Conservation (phyloP, 2,329 filamentous ascomycete genomes). For the Dactylellina parvicollis region DNA sequence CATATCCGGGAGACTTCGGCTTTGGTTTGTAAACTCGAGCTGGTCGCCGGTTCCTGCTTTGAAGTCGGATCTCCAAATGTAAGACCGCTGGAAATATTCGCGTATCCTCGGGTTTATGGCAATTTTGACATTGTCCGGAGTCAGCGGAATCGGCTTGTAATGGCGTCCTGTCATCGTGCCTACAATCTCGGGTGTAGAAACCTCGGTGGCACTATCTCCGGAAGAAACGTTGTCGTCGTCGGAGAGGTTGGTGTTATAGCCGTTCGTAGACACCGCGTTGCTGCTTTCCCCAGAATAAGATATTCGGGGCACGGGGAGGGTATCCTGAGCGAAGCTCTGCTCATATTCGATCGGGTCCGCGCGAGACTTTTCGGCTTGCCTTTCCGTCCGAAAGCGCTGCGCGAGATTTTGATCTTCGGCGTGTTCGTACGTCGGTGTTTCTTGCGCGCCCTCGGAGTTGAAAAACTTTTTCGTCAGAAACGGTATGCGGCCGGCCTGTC, state of each 20-base stretch:
- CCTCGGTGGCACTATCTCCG: not conserved
- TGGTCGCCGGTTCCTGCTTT: not conserved
- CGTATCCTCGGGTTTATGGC: not conserved
- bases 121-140: not conserved
- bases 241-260: not conserved
- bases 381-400: not conserved
- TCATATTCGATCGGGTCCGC: not conserved
- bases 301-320: not conserved
- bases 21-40: not conserved
- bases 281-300: not conserved
- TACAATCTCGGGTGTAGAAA: not conserved
- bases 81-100: conserved; percentile 26
- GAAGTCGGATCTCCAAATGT: conserved; percentile 39
- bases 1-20: conserved; percentile 1
- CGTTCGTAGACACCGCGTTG: not conserved
- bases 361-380: not conserved
- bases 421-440: too few species aligned
- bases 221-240: not conserved
- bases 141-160: not conserved
- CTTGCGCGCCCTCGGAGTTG: not conserved
- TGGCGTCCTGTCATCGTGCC: not conserved
- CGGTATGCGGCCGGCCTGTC: not conserved
- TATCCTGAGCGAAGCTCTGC: not conserved
- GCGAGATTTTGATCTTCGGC: not conserved
- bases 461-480: not conserved